Evolutionary conservation across 1,284 basidiomycete genomes (phyloP), one percentile per base, ranked within the genome.

Genomic region (Inonotus hispidus): DNA sequence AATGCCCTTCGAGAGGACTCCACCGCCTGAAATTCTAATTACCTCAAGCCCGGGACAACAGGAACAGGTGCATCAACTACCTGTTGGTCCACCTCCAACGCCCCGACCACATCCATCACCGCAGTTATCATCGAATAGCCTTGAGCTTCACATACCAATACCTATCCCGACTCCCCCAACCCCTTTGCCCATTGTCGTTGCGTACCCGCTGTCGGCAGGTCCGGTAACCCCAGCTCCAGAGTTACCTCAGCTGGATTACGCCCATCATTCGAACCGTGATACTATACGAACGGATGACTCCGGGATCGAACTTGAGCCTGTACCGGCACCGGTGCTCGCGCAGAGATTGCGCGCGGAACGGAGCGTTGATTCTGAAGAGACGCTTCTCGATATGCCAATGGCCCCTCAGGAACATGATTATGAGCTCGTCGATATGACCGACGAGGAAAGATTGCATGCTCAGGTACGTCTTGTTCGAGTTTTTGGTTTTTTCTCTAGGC

Each of bases 101-200:
- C 56, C 43, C 11, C 8, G 19, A 29, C 56, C 56, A 25, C 29
- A n/a, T 1, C 39, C 41, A 3, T 29, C 39, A n/a, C 39, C 45
- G 10, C 29, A 23, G 5, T 35, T 32, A 21, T 23, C 39, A 7
- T 4, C 25, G 43, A 60, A 60, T 37, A 56, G 45, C 39, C 54
- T 60, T 6, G 59, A 60, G 27, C 35, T 60, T 45, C 59, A 60
- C 27, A 60, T 56, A 16, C 59, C 59, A 14, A 50, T 60, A 14
- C 59, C 41, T 6, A 60, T 60, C 27, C 59, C 59, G 45, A 60
- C 54, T 13, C 59, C 59, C 2, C 59, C 59, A 16, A 56, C 59
- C 16, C 59, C 59, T 32, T 21, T 60, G 21, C 59, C 59, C 23
- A 52, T 60, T 29, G 41, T 59, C 27, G 35, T 54, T 19, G 58